These are phyloP conservation scores for Berkeleyomyces rouxiae DNA, from an alignment of 2,329 filamentous ascomycete species.

Conservation along the genomic window DNA sequence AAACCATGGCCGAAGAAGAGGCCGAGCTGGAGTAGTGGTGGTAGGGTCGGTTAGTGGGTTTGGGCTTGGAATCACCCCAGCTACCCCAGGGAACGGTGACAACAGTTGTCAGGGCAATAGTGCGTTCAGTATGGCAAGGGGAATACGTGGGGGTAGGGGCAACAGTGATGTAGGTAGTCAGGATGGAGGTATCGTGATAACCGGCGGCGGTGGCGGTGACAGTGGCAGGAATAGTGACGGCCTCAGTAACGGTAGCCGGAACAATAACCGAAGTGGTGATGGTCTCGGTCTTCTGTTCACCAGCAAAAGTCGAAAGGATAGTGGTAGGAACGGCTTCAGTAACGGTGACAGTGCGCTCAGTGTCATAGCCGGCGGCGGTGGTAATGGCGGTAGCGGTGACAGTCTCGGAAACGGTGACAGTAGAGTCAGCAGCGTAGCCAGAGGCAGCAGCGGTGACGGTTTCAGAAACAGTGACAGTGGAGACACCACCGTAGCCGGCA, in stretches of 20 bases:
- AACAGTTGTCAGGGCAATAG: constrained; percentile 11
- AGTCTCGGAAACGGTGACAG: constrained; percentile 15
- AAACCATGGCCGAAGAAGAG: background rate
- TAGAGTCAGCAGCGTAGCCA: background rate
- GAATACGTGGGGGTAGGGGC: constrained; percentile 2
- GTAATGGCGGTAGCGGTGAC: constrained; percentile 21
- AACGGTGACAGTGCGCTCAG: constrained; percentile 25
- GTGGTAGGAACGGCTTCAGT: constrained; percentile 21
- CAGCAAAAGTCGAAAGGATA: background rate
- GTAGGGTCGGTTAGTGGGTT: background rate
- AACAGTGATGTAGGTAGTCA: constrained; percentile 12
- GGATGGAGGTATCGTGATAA: constrained; percentile 3
- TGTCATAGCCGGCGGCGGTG: constrained; percentile 21
- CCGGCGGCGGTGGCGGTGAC: constrained; percentile 10
- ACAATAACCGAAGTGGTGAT: constrained; percentile 8
- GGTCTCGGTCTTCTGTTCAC: constrained; percentile 5
- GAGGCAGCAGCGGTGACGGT: constrained; percentile 8
- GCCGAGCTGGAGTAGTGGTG: background rate
- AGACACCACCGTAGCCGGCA: constrained; percentile 24
- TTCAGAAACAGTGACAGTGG: constrained; percentile 4
- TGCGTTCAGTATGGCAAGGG: constrained; percentile 8
- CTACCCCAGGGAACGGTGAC: constrained; percentile 8
- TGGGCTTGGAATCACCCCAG: constrained; percentile 3
- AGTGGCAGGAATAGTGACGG: constrained; percentile 9
- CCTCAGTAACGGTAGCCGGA: constrained; percentile 9